Evolutionary conservation across 306 rosid species (phyloP), one percentile per base, ranked within the genome.

Genomic region (Arachis stenosperma): DNA sequence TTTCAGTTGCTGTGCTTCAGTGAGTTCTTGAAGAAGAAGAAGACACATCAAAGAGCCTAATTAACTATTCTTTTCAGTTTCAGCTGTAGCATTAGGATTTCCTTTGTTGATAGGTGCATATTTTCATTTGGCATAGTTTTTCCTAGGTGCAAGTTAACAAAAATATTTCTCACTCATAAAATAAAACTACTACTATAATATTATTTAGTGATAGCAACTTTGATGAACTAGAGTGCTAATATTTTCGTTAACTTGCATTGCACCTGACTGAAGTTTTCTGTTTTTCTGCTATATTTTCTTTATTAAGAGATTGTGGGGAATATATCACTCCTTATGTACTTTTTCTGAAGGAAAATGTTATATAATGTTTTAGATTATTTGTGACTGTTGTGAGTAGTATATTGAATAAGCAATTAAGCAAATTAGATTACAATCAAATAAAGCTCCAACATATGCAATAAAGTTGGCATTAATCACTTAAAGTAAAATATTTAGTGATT

Each of bases 1-100:
- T 73, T 79, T 65, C 73, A 65, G 46, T 75, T 59, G 62, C 61
- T 73, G 63, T 80, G 73, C 72, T 33, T 4, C 89, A 81, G 87
- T 61, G 81, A 79, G 71, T 86, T 87, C 80, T 79, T 83, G 86
- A 88, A 80, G 96, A 52, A 33, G 37, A 52, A 80, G 96, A 52
- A 33, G 37, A 52, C 57, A 83, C 88, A 52, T 91, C 84, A 61
- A 52, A 81, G 71, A 79, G 86, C 81, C 88, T 81, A 33, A 33
- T 33, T 33, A 86, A 81, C 81, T 47, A 52, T 79, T 77, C 62
- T 60, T 75, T 30, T 78, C 61, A 69, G 66, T 81, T 73, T 83
- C 69, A 78, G 74, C 70, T 71, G 77, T 5, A 65, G 81, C 70
- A 77, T 10, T 57, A 64, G 83, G 69, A 52, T 69, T 77, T 68